Conservation (phyloP, 163 green algal species). For the Chlorella variabilis region DNA sequence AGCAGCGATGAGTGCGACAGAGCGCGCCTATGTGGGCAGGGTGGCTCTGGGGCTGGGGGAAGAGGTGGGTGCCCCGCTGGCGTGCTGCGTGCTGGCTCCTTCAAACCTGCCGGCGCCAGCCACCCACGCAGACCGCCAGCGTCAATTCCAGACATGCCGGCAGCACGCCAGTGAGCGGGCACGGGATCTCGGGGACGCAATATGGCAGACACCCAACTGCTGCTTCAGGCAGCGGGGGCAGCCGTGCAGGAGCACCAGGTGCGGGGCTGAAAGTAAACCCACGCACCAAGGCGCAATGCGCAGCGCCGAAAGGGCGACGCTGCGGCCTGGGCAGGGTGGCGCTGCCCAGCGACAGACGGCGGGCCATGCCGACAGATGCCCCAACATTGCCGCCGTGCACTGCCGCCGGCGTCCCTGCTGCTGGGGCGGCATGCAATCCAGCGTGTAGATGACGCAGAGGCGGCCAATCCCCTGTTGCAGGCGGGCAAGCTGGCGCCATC, state of each 20-base stretch:
- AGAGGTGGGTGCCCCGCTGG: no score
- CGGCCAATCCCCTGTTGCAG: background rate
- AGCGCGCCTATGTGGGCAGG: no score
- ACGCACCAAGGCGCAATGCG: no score
- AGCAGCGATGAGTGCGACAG: no score
- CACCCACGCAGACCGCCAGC: background rate
- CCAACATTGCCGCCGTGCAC: background rate
- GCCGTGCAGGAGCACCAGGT: slow-evolving; percentile 31
- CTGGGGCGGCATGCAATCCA: background rate
- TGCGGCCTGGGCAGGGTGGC: background rate
- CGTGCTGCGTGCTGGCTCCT: no score
- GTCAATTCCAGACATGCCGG: background rate
- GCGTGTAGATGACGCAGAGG: no score
- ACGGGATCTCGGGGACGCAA: no score
- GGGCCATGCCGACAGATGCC: background rate
- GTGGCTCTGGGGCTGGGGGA: no score
- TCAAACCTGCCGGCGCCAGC: background rate
- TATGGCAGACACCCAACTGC: slow-evolving; percentile 24
- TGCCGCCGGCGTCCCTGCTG: background rate
- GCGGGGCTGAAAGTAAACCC: no score
- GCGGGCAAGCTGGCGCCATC: background rate
- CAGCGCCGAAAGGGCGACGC: no score
- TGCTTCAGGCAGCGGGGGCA: background rate
- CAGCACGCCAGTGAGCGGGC: no score
- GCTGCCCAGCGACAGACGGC: background rate